Conservation (phyloP, 2,329 filamentous ascomycete genomes). For the Ceratocystis harringtonii region DNA sequence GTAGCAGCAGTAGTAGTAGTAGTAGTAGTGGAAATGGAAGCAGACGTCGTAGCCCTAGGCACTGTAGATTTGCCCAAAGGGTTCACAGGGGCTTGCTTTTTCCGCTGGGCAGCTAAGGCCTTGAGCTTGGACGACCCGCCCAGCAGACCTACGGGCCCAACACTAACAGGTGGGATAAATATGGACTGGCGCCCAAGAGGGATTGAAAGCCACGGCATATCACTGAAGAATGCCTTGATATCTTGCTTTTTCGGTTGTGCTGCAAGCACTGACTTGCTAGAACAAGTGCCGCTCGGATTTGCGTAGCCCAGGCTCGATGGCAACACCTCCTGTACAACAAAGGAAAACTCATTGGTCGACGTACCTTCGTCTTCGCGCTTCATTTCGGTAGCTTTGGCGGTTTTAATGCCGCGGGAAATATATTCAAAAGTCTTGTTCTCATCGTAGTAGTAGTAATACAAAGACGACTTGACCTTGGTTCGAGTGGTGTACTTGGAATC, state of each 20-base stretch:
- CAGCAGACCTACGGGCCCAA: constrained; percentile 46
- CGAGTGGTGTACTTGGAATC: constrained; percentile 33
- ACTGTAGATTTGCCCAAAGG: neutral
- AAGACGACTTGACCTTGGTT: constrained; percentile 58
- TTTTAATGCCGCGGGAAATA: constrained; percentile 38
- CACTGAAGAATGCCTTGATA: constrained; percentile 49
- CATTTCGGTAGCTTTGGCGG: constrained; percentile 24
- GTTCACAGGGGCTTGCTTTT: constrained; percentile 48
- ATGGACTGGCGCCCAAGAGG: constrained; percentile 50
- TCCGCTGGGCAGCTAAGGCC: constrained; percentile 70
- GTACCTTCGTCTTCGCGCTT: constrained; percentile 32
- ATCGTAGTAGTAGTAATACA: constrained; percentile 88
- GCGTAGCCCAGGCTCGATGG: constrained; percentile 1
- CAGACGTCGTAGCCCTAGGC: neutral
- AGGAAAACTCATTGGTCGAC: constrained; percentile 17
- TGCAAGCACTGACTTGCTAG: neutral
- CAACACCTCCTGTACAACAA: constrained; percentile 19
- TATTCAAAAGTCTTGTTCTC: constrained; percentile 63
- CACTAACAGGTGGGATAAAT: constrained; percentile 40
- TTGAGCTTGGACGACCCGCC: constrained; percentile 84
- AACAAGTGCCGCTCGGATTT: neutral
- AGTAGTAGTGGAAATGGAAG: neutral
- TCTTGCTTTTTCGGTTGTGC: neutral
- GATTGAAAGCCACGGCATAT: constrained; percentile 72
- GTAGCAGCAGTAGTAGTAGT: neutral